phyloP scores from a whole-genome alignment of 2,329 filamentous ascomycete genomes.

The Aspergillus brunneoviolaceus region DNA sequence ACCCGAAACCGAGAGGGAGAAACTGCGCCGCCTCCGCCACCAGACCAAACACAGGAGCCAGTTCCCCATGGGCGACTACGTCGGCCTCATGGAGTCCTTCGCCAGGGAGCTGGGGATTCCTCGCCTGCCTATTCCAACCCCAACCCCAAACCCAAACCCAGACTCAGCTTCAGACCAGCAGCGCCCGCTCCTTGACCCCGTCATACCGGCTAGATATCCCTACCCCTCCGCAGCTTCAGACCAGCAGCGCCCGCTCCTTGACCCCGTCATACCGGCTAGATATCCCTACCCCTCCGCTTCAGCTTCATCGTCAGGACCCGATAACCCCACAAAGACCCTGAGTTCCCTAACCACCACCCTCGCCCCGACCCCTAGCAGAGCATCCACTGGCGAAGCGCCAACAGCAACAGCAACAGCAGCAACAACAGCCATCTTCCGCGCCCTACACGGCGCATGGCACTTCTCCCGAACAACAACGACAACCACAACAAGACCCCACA shows the following conservation, averaged over 20 bases:
- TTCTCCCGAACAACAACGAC: conserved; percentile 48
- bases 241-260: conserved; percentile 15
- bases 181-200: conserved; percentile 27
- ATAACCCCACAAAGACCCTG: conserved; percentile 11
- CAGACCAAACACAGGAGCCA: conserved; percentile 51
- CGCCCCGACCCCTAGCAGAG: no score
- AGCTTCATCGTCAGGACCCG: neutral
- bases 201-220: conserved; percentile 54
- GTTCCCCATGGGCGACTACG: conserved; percentile 81
- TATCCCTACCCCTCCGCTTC: conserved; percentile 21
- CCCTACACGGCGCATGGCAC: conserved; percentile 68
- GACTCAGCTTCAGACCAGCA: no score
- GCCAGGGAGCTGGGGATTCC: conserved; percentile 57
- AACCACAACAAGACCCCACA: neutral
- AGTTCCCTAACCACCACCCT: conserved; percentile 41
- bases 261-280: conserved; percentile 54
- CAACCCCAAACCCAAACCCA: no score
- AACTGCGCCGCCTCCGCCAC: conserved; percentile 24
- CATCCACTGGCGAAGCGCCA: no score
- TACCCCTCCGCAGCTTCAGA: neutral
- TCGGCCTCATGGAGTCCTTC: conserved; percentile 72
- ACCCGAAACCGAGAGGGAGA: conserved; percentile 21
- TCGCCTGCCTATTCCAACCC: conserved; percentile 26
- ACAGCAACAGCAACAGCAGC: conserved; percentile 46
- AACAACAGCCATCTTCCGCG: conserved; percentile 65